Evolutionary conservation across 1,139 yeast species (phyloP), one percentile per base, ranked within the genome.

Genomic region (Yamadazyma epiphylla): DNA sequence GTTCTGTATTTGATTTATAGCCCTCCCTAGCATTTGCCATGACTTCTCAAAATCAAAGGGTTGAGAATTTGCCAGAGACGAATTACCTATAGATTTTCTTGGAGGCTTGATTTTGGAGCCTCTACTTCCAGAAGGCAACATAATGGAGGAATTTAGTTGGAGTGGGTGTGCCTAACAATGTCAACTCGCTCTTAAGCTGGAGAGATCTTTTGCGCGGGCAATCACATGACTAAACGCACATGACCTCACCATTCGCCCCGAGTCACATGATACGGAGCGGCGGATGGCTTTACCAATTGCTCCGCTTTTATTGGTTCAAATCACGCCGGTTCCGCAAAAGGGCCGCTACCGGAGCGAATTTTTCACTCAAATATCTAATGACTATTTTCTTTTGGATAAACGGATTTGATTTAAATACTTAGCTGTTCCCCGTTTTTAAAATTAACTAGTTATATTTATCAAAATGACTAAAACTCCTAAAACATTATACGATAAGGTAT

Each of bases 401-500:
- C 20, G 20, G 20, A 17, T 17, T 17, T 17, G 7, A 17, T 17
- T 17, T 17, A 17, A 17, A 17, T 17, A 17, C 7, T 17, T 17
- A 17, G 20, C 7, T 17, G 7, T 17, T 7, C 10, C 20, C 10
- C 20, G 20, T 17, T 7, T 7, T 17, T 5, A 6, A 6, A 6
- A 22, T 22, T 13, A n/a, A n/a, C n/a, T n/a, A n/a, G n/a, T n/a
- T n/a, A n/a, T n/a, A n/a, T n/a, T n/a, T n/a, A n/a, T n/a, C 11
- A 31, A 13, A 16, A 43, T 43, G 47, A 39, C 45, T 20, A 39
- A 39, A 15, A 22, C 39, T n/a, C 80, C 86, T 32, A 73, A 65
- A 54, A 89, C 97, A 27, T 75, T 91, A 42, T 91, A 91, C 61
- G 98, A 91, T 64, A 91, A 91, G 72, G 96, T 91, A 51, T 91